phyloP scores from a whole-genome alignment of 345 rosid genomes.

The Sisymbrium irio region DNA sequence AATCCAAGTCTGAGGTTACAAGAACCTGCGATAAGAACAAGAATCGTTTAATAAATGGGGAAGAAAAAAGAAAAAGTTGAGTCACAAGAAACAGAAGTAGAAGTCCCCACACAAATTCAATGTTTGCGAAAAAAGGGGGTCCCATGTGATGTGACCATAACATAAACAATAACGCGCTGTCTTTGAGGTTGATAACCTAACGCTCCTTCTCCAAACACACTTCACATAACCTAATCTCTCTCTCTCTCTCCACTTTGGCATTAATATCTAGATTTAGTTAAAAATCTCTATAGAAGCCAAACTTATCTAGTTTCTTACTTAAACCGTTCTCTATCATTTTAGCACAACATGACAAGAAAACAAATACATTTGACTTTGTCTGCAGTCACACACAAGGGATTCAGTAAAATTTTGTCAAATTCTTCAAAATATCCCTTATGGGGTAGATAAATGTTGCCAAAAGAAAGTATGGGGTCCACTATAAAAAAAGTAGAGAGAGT shows the following conservation, averaged over 20 bases:
- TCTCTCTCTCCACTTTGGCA: neutral
- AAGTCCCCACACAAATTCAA: conserved; percentile 18
- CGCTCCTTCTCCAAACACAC: neutral
- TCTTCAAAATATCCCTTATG: neutral
- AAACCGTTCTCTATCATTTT: no score
- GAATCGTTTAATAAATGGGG: neutral
- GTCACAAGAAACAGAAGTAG: conserved; percentile 24
- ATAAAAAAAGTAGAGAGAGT: neutral
- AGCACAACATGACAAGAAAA: neutral
- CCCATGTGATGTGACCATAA: conserved; percentile 1
- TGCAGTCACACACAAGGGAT: no score
- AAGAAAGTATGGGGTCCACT: conserved; percentile 15
- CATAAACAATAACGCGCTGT: conserved; percentile 1
- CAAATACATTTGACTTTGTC: neutral
- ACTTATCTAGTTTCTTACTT: neutral
- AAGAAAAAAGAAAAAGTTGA: neutral
- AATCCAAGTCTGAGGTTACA: conserved; percentile 40
- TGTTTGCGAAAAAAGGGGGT: neutral
- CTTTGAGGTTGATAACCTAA: conserved; percentile 24
- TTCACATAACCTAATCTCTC: conserved; percentile 1
- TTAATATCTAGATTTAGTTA: neutral
- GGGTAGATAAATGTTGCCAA: no score
- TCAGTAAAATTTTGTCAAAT: neutral
- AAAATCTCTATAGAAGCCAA: neutral
- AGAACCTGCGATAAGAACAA: conserved; percentile 38